A percentile compares a stretch with the other conserved stretches of the same genome.
Conservation (phyloP, 805 yeast species). For the Diddensiella santjacobensis region DNA sequence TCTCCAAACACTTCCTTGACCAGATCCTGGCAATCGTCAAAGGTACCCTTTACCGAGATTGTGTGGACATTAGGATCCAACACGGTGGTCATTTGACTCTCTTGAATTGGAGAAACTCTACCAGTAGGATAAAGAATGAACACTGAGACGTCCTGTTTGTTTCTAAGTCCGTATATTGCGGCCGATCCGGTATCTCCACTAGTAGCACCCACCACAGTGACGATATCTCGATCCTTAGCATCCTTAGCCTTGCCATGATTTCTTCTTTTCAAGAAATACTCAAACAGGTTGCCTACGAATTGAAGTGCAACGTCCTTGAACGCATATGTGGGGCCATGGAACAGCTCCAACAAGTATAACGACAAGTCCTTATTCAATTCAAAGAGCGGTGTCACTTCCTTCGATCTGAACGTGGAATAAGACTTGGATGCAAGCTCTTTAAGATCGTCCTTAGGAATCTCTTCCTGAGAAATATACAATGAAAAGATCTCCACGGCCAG, state of each 20-base stretch:
- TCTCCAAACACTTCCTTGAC: slow-evolving; percentile 94
- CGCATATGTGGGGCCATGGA: slow-evolving; percentile 99
- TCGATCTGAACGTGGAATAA: slow-evolving; percentile 85
- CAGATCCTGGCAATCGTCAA: slow-evolving; percentile 97
- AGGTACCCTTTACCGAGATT: slow-evolving; percentile 89
- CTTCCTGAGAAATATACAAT: slow-evolving; percentile 65
- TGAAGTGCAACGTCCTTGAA: slow-evolving; percentile 98
- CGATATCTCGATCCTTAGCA: slow-evolving; percentile 60
- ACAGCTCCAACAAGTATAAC: slow-evolving; percentile 79
- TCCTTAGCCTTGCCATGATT: slow-evolving; percentile 49
- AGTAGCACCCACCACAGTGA: slow-evolving; percentile 98
- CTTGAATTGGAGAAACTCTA: slow-evolving; percentile 95
- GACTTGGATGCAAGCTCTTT: slow-evolving; percentile 60
- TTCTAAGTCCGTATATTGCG: slow-evolving; percentile 95
- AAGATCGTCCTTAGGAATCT: slow-evolving; percentile 70
- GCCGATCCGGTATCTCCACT: slow-evolving; percentile 99
- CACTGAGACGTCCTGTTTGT: slow-evolving; percentile 96
- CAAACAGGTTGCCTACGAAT: slow-evolving; percentile 95
- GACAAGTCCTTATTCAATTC: slow-evolving; percentile 52
- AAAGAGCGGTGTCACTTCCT: slow-evolving; percentile 80
- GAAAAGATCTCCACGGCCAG: slow-evolving; percentile 85
- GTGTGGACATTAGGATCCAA: slow-evolving; percentile 91
- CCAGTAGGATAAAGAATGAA: slow-evolving; percentile 97
- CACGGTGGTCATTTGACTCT: slow-evolving; percentile 97
- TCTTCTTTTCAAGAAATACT: slow-evolving; percentile 77